Percentiles rank a stretch among this genome's conserved stretches.
These are phyloP conservation scores for Exophiala sideris DNA, from an alignment of 2,329 filamentous ascomycete species.

Conservation along the genomic window DNA sequence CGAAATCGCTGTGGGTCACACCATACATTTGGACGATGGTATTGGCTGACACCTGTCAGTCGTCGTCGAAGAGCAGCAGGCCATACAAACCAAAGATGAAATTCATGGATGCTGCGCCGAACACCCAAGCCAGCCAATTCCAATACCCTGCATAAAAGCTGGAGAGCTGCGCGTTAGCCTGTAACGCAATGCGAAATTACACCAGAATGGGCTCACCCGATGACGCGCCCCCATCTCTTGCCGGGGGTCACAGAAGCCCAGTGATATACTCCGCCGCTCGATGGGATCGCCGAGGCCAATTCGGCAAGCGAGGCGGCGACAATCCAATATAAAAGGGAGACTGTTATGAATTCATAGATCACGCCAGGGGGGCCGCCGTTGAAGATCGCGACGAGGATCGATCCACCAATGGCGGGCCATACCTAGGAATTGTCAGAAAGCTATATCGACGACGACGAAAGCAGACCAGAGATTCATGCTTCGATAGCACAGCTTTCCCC, in stretches of 20 bases:
- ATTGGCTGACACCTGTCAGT: constrained; percentile 39
- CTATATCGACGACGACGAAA: background rate
- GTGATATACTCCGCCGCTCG: constrained; percentile 58
- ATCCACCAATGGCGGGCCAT: constrained; percentile 55
- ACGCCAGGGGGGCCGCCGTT: constrained; percentile 63
- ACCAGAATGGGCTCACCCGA: constrained; percentile 35
- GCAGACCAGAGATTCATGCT: background rate
- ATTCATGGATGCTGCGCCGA: constrained; percentile 58
- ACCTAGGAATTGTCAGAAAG: background rate
- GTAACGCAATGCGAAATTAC: background rate
- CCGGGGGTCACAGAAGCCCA: constrained; percentile 60
- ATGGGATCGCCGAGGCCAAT: constrained; percentile 60
- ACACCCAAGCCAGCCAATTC: constrained; percentile 55
- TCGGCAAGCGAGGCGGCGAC: constrained; percentile 60
- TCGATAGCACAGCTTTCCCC: background rate
- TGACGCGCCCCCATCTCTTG: constrained; percentile 50
- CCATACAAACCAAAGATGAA: constrained; percentile 47
- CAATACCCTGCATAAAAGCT: constrained; percentile 43
- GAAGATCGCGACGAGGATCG: constrained; percentile 34
- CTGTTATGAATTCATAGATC: constrained; percentile 58
- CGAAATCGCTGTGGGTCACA: constrained; percentile 53
- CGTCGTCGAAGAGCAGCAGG: background rate
- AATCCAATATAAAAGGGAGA: constrained; percentile 55
- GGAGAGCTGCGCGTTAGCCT: background rate
- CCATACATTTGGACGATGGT: constrained; percentile 61